phyloP scores from a whole-genome alignment of 2,329 filamentous ascomycete genomes.

The Rhynchosporium agropyri region DNA sequence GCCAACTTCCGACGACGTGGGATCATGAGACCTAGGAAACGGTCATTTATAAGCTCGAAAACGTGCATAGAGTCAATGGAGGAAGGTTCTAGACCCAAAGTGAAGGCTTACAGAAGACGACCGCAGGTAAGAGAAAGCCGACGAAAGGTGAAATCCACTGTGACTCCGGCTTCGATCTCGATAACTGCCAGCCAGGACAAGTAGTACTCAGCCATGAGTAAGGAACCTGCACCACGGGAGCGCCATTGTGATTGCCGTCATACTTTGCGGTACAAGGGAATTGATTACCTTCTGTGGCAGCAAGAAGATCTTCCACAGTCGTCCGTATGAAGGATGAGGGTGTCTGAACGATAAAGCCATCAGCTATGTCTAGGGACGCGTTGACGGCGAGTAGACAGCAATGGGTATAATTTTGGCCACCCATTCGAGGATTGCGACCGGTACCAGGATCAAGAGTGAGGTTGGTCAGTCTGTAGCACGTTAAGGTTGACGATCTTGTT shows the following conservation, averaged over 20 bases:
- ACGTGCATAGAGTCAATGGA: neutral
- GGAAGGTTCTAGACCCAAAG: neutral
- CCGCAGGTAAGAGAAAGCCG: constrained; percentile 24
- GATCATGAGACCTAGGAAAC: constrained; percentile 18
- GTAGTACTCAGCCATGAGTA: constrained; percentile 23
- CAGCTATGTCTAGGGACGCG: constrained; percentile 16
- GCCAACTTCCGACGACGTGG: constrained; percentile 1
- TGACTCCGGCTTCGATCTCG: constrained; percentile 12
- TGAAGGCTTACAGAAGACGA: constrained; percentile 18
- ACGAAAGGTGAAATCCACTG: constrained; percentile 29
- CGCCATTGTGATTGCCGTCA: constrained; percentile 16
- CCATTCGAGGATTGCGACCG: constrained; percentile 7
- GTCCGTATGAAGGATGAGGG: neutral
- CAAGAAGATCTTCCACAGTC: neutral
- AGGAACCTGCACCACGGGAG: constrained; percentile 13
- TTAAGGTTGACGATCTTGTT: neutral
- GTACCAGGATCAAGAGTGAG: constrained; percentile 10
- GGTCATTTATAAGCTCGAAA: too few species aligned
- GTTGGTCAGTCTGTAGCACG: neutral
- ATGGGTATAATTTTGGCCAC: constrained; percentile 18
- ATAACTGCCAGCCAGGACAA: constrained; percentile 25
- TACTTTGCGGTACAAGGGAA: constrained; percentile 23
- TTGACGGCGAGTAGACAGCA: constrained; percentile 25
- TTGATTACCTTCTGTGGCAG: constrained; percentile 4
- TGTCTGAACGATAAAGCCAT: constrained; percentile 12